Evolutionary conservation across 176 grass and related monocot genomes (phyloP), one percentile per base, ranked within the genome.

Genomic region (Avena sativa): DNA sequence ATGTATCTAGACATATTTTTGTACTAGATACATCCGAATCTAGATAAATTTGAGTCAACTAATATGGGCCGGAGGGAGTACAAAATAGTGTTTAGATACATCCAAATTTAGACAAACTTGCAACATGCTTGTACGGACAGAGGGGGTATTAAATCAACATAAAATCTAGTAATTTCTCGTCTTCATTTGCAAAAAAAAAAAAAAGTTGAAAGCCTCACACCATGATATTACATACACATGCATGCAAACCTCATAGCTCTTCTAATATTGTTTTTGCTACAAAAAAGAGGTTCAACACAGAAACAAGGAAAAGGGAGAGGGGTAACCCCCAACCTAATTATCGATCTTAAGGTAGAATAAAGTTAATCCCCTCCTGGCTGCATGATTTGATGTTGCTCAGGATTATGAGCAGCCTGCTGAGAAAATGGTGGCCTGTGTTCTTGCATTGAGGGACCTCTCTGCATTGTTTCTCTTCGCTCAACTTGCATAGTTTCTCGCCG

Each of bases 401-500:
- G 80, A 79, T 85, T 89, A 19, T 88, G 79, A 48, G 82, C n/a
- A 16, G 43, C 43, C 75, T 93, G 50, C 20, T 78, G 81, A 1
- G 63, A 77, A 85, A 61, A 83, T 53, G 87, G 81, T 60, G 65
- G 78, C 19, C 57, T 79, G 23, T 89, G 85, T 21, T 92, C 81
- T 79, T 80, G 81, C 8, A 23, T 15, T 36, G 80, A 79, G 38
- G 79, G 79, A 76, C 80, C 88, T 79, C 86, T 90, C 78, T 89
- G 93, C 86, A 92, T 89, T 68, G 86, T 71, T 46, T 95, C 90
- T 58, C 91, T 93, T 69, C 78, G 89, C 46, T 95, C 95, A 28
- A 93, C 91, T 79, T 87, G 90, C 82, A 93, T 87, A 32, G 89
- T 90, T 79, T 95, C 93, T 12, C 85, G 89, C n/a, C 85, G 83